Evolutionary conservation across 106 monocot genomes (phyloP).

Genomic region (Chionographis japonica): DNA sequence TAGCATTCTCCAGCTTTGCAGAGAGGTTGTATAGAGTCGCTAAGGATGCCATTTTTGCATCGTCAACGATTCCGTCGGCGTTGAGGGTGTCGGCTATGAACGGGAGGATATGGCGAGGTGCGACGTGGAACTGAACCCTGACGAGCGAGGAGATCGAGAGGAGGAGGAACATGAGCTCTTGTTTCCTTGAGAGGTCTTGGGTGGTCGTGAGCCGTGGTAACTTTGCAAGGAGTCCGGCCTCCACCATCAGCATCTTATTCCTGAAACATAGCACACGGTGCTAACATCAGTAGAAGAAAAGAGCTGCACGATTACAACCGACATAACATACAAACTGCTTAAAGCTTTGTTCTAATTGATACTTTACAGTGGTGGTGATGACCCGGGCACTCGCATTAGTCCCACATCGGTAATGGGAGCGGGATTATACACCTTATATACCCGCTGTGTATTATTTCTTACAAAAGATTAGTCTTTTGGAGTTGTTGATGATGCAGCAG

Average conservation of each 20-base stretch:
- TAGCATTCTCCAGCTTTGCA: slow-evolving; percentile 44
- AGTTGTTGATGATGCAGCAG: too few relatives aligned
- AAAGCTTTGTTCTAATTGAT: too few relatives aligned
- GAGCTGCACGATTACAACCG: too few relatives aligned
- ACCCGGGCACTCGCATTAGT: too few relatives aligned
- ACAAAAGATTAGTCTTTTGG: too few relatives aligned
- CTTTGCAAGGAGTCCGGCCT: slow-evolving; percentile 52
- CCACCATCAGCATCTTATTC: slow-evolving; percentile 62
- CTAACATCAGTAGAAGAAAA: too few relatives aligned
- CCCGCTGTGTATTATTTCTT: too few relatives aligned
- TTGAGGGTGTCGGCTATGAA: slow-evolving; percentile 30
- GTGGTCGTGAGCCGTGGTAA: slow-evolving; percentile 26
- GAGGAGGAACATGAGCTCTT: slow-evolving; percentile 41
- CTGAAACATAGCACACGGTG: slow-evolving; percentile 20
- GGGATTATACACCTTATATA: too few relatives aligned
- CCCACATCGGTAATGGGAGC: too few relatives aligned
- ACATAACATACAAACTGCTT: too few relatives aligned
- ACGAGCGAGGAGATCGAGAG: slow-evolving; percentile 53
- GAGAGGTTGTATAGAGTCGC: slow-evolving; percentile 61
- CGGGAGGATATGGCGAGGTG: slow-evolving; percentile 35
- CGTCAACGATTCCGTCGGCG: slow-evolving; percentile 1
- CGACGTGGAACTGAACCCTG: slow-evolving; percentile 33
- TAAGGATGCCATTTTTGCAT: slow-evolving; percentile 24
- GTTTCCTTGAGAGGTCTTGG: slow-evolving; percentile 15
- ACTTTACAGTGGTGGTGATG: too few relatives aligned